Base-by-base conservation (phyloP, 371 early-diverging fungal genomes). In the Rhizomucor pusillus region DNA sequence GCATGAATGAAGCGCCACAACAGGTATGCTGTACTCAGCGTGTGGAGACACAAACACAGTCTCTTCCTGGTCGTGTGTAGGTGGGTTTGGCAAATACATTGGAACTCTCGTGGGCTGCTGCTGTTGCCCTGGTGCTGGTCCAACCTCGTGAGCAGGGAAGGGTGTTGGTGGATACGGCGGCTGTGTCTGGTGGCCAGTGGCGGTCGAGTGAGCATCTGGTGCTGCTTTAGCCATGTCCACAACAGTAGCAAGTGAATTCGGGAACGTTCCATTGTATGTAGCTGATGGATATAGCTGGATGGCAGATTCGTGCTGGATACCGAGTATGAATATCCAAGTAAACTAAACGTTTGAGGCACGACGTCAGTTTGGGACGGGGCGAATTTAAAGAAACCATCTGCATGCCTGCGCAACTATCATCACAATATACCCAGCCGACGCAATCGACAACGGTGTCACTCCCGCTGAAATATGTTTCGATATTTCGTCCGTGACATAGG, bases 1-100 rank as follows among this genome's bases (percentile, higher is more conserved):
- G 66, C 74, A 75, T 29, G 65, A 51, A 50, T 75, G 75, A 20
- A 75, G 43, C 7, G 76, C 76, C 13, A 66, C 57, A 9, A 75
- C 72, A 19, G 72, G 69, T 29, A 69, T 65, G 9, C 57, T 50
- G 52, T 65, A 75, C 3, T 71, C 65, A 18, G 62, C 43, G 58
- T 67, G 52, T 6, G 69, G 67, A 6, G 69, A 63, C 19, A 71
- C 50, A 13, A 64, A 62, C 24, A 75, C 55, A 0, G 69, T 75
- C 25, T 52, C 56, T 14, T 59, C 60, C 20, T 24, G 24, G 41
- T 19, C 52, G 29, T 41, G 52, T 29, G 24, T 41, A 5, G 52
- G 36, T 5, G 25, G 39, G 1, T 14, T 43, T 13, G 52, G 41
- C 9, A 40, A 41, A 13, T 36, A 39, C 37, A 23, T 16, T 39